A percentile compares a stretch with the other conserved stretches of the same genome.
Conservation (phyloP, 257 asterid species). For the Knoxia roxburghii region DNA sequence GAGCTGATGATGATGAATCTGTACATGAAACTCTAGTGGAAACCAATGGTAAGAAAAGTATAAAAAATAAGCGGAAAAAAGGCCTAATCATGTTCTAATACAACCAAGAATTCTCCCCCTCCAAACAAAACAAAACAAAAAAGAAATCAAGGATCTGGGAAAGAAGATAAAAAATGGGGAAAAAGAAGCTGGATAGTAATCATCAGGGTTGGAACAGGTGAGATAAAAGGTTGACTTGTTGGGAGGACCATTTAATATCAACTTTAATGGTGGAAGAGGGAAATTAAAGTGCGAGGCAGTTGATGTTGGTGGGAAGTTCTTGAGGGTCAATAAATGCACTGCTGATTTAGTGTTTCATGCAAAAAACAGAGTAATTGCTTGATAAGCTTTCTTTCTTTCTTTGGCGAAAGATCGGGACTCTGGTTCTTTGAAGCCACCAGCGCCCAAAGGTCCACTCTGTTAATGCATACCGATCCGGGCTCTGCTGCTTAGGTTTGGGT, state of each 20-base stretch:
- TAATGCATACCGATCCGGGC: neutral
- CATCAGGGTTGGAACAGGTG: neutral
- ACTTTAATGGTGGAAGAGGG: conserved; percentile 18
- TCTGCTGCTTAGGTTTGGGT: neutral
- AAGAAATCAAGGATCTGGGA: neutral
- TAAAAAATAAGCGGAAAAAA: neutral
- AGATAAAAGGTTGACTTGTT: conserved; percentile 25
- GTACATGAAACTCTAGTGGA: neutral
- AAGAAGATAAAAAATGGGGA: too few species aligned
- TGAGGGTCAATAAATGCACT: conserved; percentile 30
- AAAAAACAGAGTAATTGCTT: conserved; percentile 14
- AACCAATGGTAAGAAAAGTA: neutral
- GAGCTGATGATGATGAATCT: conserved; percentile 12
- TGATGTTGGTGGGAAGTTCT: conserved; percentile 34
- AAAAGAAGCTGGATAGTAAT: neutral
- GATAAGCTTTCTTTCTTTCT: neutral
- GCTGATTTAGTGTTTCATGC: neutral
- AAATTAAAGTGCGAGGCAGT: conserved; percentile 28
- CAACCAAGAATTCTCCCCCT: neutral
- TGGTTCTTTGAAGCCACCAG: neutral
- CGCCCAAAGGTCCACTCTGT: neutral
- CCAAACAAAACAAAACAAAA: neutral
- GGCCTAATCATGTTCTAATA: neutral
- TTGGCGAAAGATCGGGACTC: neutral
- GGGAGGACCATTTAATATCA: conserved; percentile 8